Percentiles rank a stretch among this genome's conserved stretches.
These are phyloP conservation scores for Gelatoporia subvermispora DNA, from an alignment of 768 basidiomycete species.

Conservation along the genomic window DNA sequence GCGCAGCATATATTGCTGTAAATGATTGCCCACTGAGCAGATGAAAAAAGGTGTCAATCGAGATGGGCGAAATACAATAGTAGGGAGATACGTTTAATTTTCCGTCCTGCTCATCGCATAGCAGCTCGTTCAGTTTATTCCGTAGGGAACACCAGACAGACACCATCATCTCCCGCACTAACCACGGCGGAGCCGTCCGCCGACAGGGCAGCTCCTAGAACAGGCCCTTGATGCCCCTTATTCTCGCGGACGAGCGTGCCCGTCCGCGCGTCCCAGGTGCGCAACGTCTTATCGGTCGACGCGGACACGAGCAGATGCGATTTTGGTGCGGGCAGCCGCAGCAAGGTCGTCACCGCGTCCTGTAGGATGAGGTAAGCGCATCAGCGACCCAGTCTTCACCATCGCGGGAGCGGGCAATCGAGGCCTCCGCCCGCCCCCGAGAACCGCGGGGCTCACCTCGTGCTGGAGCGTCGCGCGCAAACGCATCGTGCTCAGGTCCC, in stretches of 20 bases:
- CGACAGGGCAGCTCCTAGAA: slow-evolving; percentile 73
- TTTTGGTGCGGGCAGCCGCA: slow-evolving; percentile 70
- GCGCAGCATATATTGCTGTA: too few species aligned
- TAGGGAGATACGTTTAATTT: not conserved
- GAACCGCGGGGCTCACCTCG: slow-evolving; percentile 46
- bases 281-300: slow-evolving; percentile 81
- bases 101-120: not conserved
- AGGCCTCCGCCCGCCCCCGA: not conserved
- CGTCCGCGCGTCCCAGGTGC: slow-evolving; percentile 90
- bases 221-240: slow-evolving; percentile 73
- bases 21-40: too few species aligned
- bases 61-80: not conserved
- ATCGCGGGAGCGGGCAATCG: too few species aligned
- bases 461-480: slow-evolving; percentile 80
- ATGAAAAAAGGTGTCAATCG: too few species aligned
- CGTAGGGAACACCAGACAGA: slow-evolving; percentile 78
- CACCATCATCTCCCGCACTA: slow-evolving; percentile 88
- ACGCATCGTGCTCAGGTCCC: slow-evolving; percentile 88
- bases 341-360: slow-evolving; percentile 84
- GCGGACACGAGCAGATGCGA: slow-evolving; percentile 77
- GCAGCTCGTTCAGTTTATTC: slow-evolving; percentile 26
- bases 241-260: slow-evolving; percentile 76
- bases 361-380: slow-evolving; percentile 24
- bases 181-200: slow-evolving; percentile 68
- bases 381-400: not conserved